phyloP scores from a whole-genome alignment of 495 filamentous ascomycete species.

The Aspergillus carlsbadensis region DNA sequence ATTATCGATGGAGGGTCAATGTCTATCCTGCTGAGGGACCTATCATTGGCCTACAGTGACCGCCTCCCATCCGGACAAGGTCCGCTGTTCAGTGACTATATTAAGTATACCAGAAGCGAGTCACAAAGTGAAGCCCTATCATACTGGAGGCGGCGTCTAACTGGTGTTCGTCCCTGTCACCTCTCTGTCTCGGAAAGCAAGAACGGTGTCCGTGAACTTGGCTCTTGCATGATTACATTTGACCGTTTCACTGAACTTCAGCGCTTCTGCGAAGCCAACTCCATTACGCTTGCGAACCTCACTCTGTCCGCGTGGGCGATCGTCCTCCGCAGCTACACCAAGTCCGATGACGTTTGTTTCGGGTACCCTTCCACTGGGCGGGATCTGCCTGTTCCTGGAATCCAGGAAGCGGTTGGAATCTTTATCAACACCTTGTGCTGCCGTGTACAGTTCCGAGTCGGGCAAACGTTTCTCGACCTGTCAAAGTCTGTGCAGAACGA shows the following conservation, averaged over 20 bases:
- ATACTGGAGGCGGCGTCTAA: slow-evolving; percentile 50
- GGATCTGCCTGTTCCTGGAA: slow-evolving; percentile 48
- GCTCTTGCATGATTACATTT: slow-evolving; percentile 20
- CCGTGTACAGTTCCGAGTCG: slow-evolving; percentile 38
- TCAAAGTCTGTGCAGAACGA: slow-evolving; percentile 48
- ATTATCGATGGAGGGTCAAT: slow-evolving; percentile 49
- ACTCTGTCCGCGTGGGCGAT: slow-evolving; percentile 58
- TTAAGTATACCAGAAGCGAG: slow-evolving; percentile 43
- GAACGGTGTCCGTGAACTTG: slow-evolving; percentile 16
- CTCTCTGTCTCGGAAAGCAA: slow-evolving; percentile 27
- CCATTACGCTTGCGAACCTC: slow-evolving; percentile 51
- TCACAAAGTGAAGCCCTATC: slow-evolving; percentile 34
- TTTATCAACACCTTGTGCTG: slow-evolving; percentile 60
- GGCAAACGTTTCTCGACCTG: slow-evolving; percentile 38
- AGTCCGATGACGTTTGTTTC: slow-evolving; percentile 57
- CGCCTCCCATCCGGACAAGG: slow-evolving; percentile 37
- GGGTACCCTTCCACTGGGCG: slow-evolving; percentile 53
- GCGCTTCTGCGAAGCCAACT: slow-evolving; percentile 45
- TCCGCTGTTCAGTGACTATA: slow-evolving; percentile 56
- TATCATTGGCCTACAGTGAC: slow-evolving; percentile 45
- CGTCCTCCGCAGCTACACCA: slow-evolving; percentile 51
- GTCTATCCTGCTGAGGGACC: slow-evolving; percentile 40
- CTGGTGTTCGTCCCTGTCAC: slow-evolving; percentile 40
- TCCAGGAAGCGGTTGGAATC: slow-evolving; percentile 52
- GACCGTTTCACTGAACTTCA: slow-evolving; percentile 39